Conservation (phyloP, 1,284 basidiomycete species). For the Melampsora larici-populina region DNA sequence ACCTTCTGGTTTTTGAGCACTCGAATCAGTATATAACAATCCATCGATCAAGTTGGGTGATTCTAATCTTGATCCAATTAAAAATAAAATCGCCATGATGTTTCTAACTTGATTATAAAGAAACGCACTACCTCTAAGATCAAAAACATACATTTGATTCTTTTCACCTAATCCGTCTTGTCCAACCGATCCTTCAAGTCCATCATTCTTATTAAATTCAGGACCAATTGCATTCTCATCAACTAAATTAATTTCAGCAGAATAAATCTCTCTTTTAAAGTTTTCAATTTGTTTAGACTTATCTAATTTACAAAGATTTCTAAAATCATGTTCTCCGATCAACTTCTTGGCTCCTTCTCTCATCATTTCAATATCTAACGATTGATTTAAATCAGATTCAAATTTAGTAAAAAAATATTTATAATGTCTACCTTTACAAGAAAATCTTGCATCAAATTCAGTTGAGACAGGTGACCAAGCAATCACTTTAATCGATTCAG, state of each 20-base stretch:
- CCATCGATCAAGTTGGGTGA: slow-evolving; percentile 67
- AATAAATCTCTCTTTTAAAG: slow-evolving; percentile 66
- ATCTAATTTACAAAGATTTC: slow-evolving; percentile 94
- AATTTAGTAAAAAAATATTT: slow-evolving; percentile 82
- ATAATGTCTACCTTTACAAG: slow-evolving; percentile 85
- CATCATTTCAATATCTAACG: slow-evolving; percentile 74
- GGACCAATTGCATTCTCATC: slow-evolving; percentile 32
- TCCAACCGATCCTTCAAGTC: background rate
- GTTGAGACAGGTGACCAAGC: slow-evolving; percentile 88
- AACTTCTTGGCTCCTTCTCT: slow-evolving; percentile 68
- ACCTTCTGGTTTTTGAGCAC: slow-evolving; percentile 38
- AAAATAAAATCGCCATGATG: slow-evolving; percentile 87
- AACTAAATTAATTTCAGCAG: slow-evolving; percentile 62
- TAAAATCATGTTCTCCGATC: slow-evolving; percentile 89
- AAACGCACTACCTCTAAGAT: slow-evolving; percentile 84
- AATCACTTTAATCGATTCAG: slow-evolving; percentile 80
- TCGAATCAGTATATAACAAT: slow-evolving; percentile 66
- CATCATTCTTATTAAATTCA: background rate
- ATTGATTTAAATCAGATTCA: slow-evolving; percentile 47
- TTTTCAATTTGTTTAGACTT: slow-evolving; percentile 84
- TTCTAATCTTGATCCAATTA: slow-evolving; percentile 81
- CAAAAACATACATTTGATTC: slow-evolving; percentile 57
- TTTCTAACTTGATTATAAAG: slow-evolving; percentile 96
- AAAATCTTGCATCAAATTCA: slow-evolving; percentile 81
- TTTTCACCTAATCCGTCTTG: background rate